These are phyloP conservation scores for Sequoia sempervirens DNA, from an alignment of 75 land plant genomes.

Conservation along the genomic window DNA sequence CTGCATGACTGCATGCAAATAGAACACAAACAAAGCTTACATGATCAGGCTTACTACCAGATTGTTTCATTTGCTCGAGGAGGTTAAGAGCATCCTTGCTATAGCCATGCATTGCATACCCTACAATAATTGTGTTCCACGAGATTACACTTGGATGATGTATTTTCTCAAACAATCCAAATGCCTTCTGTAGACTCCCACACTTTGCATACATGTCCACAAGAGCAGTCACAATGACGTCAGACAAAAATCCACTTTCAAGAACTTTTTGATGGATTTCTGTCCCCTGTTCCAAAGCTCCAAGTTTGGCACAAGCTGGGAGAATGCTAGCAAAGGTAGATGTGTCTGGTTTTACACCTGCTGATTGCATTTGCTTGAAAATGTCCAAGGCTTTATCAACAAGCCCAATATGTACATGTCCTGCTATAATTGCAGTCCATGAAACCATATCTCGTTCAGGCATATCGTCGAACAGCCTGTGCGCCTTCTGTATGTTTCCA, in stretches of 20 bases:
- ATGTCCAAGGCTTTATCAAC: constrained; percentile 14
- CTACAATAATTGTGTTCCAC: constrained; percentile 25
- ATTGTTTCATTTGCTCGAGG: constrained; percentile 17
- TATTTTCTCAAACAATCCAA: constrained; percentile 19
- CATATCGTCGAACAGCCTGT: constrained; percentile 9
- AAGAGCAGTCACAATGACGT: constrained; percentile 13
- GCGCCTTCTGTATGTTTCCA: constrained; percentile 4
- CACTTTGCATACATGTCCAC: constrained; percentile 31
- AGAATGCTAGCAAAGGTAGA: background rate
- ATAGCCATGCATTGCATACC: constrained; percentile 12
- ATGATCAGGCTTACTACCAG: constrained; percentile 4
- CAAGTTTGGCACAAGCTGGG: background rate
- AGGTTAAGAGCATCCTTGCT: constrained; percentile 14
- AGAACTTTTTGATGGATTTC: background rate
- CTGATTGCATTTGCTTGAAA: constrained; percentile 11
- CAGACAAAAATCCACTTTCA: background rate
- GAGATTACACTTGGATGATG: constrained; percentile 12
- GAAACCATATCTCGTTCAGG: constrained; percentile 21
- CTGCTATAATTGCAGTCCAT: constrained; percentile 25
- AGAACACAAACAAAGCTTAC: background rate
- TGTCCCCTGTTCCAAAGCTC: background rate
- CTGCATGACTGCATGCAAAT: constrained; percentile 16
- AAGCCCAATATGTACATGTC: constrained; percentile 22
- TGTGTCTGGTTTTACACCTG: background rate
- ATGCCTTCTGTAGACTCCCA: constrained; percentile 21